Conservation (phyloP, 2,329 filamentous ascomycete genomes). For the Capronia americana region DNA sequence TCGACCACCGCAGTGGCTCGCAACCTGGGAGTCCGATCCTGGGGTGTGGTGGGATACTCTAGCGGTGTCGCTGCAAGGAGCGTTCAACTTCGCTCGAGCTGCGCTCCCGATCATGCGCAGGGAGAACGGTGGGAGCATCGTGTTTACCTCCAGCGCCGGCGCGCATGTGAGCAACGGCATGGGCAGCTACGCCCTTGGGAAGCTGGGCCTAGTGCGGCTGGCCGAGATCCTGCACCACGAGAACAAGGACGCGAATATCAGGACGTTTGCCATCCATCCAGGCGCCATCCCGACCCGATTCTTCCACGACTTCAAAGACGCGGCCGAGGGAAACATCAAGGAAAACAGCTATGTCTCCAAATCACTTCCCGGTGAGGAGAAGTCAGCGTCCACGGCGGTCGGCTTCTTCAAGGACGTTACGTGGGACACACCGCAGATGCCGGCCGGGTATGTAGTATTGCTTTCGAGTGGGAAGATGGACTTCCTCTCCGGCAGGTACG, state of each 20-base stretch:
- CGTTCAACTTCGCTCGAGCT: slow-evolving; percentile 35
- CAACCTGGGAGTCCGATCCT: slow-evolving; percentile 33
- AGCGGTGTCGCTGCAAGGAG: slow-evolving; percentile 33
- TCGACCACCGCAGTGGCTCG: slow-evolving; percentile 36
- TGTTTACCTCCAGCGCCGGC: slow-evolving; percentile 36
- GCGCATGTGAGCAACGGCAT: slow-evolving; percentile 34
- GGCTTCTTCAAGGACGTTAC: slow-evolving; percentile 28
- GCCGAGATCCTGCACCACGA: slow-evolving; percentile 35
- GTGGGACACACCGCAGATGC: slow-evolving; percentile 36
- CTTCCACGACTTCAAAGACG: slow-evolving; percentile 36
- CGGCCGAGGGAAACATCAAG: slow-evolving; percentile 32
- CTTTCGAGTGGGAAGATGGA: slow-evolving; percentile 32
- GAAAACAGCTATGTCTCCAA: slow-evolving; percentile 30
- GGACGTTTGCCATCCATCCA: slow-evolving; percentile 35
- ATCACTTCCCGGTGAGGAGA: slow-evolving; percentile 25
- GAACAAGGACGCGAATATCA: slow-evolving; percentile 35
- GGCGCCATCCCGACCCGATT: slow-evolving; percentile 36
- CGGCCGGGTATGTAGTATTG: slow-evolving; percentile 31
- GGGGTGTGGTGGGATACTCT: slow-evolving; percentile 36
- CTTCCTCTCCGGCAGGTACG: slow-evolving; percentile 34
- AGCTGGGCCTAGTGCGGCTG: slow-evolving; percentile 35
- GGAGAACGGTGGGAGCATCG: slow-evolving; percentile 31
- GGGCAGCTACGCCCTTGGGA: slow-evolving; percentile 35
- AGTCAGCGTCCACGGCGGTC: slow-evolving; percentile 33
- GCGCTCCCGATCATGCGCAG: slow-evolving; percentile 34